Conservation (phyloP, 2,329 filamentous ascomycete species). For the Acrodontium crateriforme region DNA sequence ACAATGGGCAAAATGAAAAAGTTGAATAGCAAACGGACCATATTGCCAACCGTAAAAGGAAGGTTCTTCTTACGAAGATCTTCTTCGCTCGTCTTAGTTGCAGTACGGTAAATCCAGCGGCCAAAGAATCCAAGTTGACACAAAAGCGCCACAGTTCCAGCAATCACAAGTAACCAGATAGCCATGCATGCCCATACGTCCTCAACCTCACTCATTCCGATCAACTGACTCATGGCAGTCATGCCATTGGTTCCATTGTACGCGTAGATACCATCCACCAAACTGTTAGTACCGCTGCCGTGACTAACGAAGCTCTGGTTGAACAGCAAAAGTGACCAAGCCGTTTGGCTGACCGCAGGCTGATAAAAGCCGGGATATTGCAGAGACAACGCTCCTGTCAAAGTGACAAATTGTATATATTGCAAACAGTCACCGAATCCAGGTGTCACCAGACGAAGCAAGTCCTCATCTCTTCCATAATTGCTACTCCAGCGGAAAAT, state of each 20-base stretch:
- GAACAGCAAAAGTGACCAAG: conserved; percentile 87
- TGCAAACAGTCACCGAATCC: conserved; percentile 94
- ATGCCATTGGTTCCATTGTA: conserved; percentile 68
- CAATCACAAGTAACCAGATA: conserved; percentile 71
- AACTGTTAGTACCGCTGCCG: conserved; percentile 48
- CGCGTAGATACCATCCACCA: conserved; percentile 77
- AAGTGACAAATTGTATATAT: conserved; percentile 83
- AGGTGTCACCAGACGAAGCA: conserved; percentile 82
- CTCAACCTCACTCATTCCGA: conserved; percentile 59
- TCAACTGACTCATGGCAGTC: conserved; percentile 62
- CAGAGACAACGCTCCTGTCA: conserved; percentile 77
- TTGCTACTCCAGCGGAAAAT: conserved; percentile 96
- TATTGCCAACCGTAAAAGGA: conserved; percentile 51
- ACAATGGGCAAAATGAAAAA: conserved; percentile 83
- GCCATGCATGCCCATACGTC: conserved; percentile 95
- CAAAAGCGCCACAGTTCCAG: conserved; percentile 51
- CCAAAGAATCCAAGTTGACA: conserved; percentile 63
- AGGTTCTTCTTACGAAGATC: conserved; percentile 84
- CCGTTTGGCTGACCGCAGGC: conserved; percentile 71
- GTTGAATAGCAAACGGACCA: conserved; percentile 74
- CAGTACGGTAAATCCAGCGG: conserved; percentile 61
- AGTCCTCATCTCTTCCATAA: conserved; percentile 84
- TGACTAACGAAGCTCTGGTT: conserved; percentile 75
- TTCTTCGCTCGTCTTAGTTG: conserved; percentile 63
- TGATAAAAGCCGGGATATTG: conserved; percentile 92